These are phyloP conservation scores for Fusarium dlaminii DNA, from an alignment of 2,329 filamentous ascomycete genomes.

Conservation along the genomic window DNA sequence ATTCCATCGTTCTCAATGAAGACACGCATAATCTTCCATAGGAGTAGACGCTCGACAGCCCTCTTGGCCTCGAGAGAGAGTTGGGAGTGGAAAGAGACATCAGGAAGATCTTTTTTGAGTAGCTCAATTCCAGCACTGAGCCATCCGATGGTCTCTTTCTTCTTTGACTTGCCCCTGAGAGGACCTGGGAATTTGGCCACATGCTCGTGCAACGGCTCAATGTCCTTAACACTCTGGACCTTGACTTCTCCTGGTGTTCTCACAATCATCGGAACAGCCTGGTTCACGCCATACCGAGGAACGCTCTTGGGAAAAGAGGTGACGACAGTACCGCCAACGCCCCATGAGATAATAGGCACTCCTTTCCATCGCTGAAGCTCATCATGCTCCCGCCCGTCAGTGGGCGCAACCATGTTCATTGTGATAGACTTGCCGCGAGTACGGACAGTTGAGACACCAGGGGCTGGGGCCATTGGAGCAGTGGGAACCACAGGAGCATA, in stretches of 20 bases:
- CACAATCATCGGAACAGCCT: constrained; percentile 79
- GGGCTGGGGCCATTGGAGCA: constrained; percentile 5
- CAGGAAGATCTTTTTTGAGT: constrained; percentile 70
- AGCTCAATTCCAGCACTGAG: constrained; percentile 77
- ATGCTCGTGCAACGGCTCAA: constrained; percentile 75
- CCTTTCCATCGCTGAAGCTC: constrained; percentile 91
- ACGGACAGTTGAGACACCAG: constrained; percentile 45
- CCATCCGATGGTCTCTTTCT: constrained; percentile 91
- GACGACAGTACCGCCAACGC: constrained; percentile 82
- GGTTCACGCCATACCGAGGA: constrained; percentile 83
- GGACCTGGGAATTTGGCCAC: constrained; percentile 89
- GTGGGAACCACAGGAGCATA: constrained; percentile 41
- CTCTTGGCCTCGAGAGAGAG: constrained; percentile 73
- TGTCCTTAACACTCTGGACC: constrained; percentile 77
- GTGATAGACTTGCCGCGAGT: constrained; percentile 63
- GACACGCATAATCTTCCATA: constrained; percentile 87
- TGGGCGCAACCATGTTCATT: constrained; percentile 68
- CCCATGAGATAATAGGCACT: constrained; percentile 86
- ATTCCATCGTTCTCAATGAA: constrained; percentile 88
- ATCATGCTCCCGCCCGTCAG: constrained; percentile 75
- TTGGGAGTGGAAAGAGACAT: constrained; percentile 58
- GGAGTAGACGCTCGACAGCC: constrained; percentile 78
- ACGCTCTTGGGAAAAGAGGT: constrained; percentile 90
- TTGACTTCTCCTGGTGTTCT: constrained; percentile 84
- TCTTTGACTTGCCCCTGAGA: constrained; percentile 88